Conservation (phyloP, 2,329 filamentous ascomycete genomes). For the Emergomyces pasteurianus region DNA sequence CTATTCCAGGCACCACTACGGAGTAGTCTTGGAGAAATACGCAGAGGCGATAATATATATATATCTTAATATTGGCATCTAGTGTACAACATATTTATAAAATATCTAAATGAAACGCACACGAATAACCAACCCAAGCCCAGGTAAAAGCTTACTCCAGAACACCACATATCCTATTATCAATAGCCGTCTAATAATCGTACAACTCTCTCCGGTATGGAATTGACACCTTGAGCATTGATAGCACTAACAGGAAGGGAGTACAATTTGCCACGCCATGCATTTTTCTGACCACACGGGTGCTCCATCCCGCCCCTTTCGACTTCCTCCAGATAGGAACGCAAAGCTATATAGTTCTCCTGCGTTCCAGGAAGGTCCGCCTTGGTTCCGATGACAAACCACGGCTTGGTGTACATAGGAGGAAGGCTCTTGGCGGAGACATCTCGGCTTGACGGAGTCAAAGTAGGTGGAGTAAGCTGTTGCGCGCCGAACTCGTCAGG, state of each 20-base stretch:
- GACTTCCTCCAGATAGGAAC: conserved; percentile 57
- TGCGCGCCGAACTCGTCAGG: not conserved
- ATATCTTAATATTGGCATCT: not conserved
- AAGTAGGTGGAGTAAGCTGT: not conserved
- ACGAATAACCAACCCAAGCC: not conserved
- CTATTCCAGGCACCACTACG: not conserved
- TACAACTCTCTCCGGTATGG: conserved; percentile 31
- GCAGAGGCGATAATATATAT: not conserved
- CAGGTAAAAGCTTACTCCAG: not conserved
- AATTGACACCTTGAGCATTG: conserved; percentile 66
- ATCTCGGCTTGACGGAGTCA: conserved; percentile 7
- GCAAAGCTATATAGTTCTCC: conserved; percentile 60
- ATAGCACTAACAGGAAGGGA: conserved; percentile 86
- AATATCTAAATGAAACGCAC: not conserved
- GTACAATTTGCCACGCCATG: conserved; percentile 43
- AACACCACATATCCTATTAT: not conserved
- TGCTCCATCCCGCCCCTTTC: conserved; percentile 52
- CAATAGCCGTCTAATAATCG: conserved; percentile 26
- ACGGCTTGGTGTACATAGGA: conserved; percentile 86
- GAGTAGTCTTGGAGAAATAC: not conserved
- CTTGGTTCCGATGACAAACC: conserved; percentile 93
- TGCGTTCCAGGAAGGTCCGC: conserved; percentile 71
- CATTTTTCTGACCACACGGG: conserved; percentile 61
- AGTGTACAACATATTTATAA: not conserved
- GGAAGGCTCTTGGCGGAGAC: conserved; percentile 41